A percentile compares a stretch with the other conserved stretches of the same genome.
Conservation (phyloP, 2,329 filamentous ascomycete genomes). For the Penicillium occitanis region DNA sequence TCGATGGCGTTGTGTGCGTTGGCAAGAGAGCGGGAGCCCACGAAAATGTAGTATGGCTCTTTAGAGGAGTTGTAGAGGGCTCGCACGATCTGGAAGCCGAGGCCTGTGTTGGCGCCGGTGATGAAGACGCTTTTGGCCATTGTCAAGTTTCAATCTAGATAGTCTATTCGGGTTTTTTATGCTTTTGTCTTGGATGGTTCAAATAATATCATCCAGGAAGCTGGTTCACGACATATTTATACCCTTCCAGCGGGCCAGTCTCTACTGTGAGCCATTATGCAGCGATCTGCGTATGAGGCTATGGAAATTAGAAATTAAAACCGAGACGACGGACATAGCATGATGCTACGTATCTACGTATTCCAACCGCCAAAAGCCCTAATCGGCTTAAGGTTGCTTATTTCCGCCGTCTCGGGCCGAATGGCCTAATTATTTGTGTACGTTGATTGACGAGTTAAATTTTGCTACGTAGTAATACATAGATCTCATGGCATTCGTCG, state of each 20-base stretch:
- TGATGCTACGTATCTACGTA: not conserved
- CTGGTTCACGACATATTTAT: not conserved
- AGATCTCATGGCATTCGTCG: not conserved
- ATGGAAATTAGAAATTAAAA: not conserved
- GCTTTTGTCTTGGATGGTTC: not conserved
- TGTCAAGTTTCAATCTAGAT: not conserved
- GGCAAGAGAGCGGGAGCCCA: constrained; percentile 54
- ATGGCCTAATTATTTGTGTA: no score
- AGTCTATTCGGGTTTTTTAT: not conserved
- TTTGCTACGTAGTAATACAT: not conserved
- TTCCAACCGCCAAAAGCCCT: not conserved
- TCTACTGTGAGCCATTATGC: not conserved
- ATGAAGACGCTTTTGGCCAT: constrained; percentile 47
- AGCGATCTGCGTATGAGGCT: not conserved
- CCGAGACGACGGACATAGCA: not conserved
- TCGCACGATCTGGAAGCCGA: constrained; percentile 60
- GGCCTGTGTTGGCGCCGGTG: constrained; percentile 62
- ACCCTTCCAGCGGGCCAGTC: not conserved
- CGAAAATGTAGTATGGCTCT: constrained; percentile 55
- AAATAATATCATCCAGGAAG: not conserved
- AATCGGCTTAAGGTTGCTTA: not conserved
- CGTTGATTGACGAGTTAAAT: not conserved
- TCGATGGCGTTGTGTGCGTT: constrained; percentile 54
- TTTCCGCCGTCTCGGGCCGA: not conserved
- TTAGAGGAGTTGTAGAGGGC: constrained; percentile 50